Conservation (phyloP, 2,329 filamentous ascomycete genomes). For the Fusarium newnesense region DNA sequence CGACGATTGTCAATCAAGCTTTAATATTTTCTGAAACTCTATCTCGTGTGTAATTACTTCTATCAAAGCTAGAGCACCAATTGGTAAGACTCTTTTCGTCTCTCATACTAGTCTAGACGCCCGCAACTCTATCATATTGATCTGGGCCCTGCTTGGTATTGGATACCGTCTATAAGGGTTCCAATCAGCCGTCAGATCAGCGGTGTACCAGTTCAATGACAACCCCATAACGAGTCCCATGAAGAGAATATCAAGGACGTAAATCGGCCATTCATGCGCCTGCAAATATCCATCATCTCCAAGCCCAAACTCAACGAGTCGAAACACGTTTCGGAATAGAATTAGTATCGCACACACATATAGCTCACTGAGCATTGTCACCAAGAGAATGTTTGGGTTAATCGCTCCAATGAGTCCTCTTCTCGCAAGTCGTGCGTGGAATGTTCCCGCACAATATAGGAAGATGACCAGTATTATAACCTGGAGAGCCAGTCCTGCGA, state of each 20-base stretch:
- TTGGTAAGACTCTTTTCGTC: accelerated
- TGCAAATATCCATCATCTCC: not conserved
- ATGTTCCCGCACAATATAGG: not conserved
- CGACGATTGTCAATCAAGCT: accelerated
- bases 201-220: not conserved
- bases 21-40: accelerated
- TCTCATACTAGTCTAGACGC: accelerated
- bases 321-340: not conserved
- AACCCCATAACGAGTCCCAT: not conserved
- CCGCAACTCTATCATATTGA: not conserved
- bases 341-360: not conserved
- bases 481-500: not conserved
- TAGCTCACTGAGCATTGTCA: not conserved
- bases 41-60: too few relatives aligned
- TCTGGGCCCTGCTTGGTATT: not conserved
- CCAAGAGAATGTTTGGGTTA: not conserved
- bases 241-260: not conserved
- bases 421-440: not conserved
- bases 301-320: not conserved
- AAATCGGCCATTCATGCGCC: not conserved
- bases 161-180: not conserved
- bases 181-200: not conserved
- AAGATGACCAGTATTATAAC: not conserved
- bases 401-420: not conserved
- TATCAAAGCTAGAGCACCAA: too few relatives aligned